Evolutionary conservation across 495 filamentous ascomycete species (phyloP), one percentile per base, ranked within the genome.

Genomic region (Podospora conica): DNA sequence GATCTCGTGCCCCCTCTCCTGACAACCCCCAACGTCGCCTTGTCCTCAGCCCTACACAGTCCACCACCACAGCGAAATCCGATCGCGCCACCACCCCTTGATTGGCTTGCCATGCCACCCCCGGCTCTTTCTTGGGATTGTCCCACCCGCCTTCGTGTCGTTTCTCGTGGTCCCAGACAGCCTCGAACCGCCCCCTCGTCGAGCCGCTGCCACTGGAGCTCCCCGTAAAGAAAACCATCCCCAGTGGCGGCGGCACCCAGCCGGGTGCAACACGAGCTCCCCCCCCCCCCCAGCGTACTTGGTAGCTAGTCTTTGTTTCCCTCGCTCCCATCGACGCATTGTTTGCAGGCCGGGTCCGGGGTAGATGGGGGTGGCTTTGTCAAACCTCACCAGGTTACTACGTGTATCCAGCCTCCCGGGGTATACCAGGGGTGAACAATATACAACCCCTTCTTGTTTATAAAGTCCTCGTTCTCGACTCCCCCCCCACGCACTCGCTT

Each of bases 311-410:
- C 55, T 23, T 18, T 22, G 24, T 24, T 20, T 15, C 54, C 29
- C 59, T 53, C 60, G 60, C 20, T 60, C 60, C 60, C 23, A 9
- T 8, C 60, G 24, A 61, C 9, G 22, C 55, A 61, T 33, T 61
- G 31, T 53, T 61, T 61, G 60, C 31, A 28, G 25, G 20, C 23
- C 53, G 18, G 61, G 61, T 48, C 40, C 40, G 40, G 40, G 40
- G 40, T 48, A 48, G 40, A 48, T n/a, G 15, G 40, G 40, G 18
- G 40, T 31, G 40, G 6, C 40, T n/a, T 48, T 48, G 40, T 48
- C 40, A 48, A 7, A 48, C 40, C 40, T 48, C 40, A 48, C 40
- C 5, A 8, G 40, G 40, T 48, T 48, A 48, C 40, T 48, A 48
- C 18, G 40, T 48, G 40, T 48, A 48, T n/a, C 40, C 15, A 48